Percentiles rank a stretch among this genome's conserved stretches.
These are phyloP conservation scores for Thalassiosira hispida DNA, from an alignment of 352 stramenopile species.

Conservation along the genomic window DNA sequence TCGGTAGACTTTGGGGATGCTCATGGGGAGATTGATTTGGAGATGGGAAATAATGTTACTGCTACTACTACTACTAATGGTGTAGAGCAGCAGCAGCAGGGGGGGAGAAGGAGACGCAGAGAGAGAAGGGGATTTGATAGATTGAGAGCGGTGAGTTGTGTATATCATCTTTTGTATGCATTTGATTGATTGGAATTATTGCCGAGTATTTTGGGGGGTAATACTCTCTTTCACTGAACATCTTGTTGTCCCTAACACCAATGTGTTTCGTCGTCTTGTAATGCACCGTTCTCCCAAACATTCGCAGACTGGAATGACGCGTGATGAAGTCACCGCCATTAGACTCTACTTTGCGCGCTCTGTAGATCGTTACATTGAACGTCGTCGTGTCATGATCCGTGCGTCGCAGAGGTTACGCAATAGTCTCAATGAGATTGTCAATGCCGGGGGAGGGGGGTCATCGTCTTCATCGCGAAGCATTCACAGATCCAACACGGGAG, in stretches of 20 bases:
- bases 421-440: slow-evolving; percentile 15
- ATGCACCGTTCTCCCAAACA: too few species aligned
- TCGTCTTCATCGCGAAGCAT: neutral
- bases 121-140: slow-evolving; percentile 80
- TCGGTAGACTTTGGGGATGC: slow-evolving; percentile 24
- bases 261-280: too few species aligned
- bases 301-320: slow-evolving; percentile 54
- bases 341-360: slow-evolving; percentile 75
- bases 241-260: too few species aligned
- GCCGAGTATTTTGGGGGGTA: too few species aligned
- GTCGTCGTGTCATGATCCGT: slow-evolving; percentile 49
- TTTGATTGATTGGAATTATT: slow-evolving; percentile 4
- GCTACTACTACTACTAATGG: neutral
- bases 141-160: slow-evolving; percentile 50
- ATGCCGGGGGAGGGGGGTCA: neutral
- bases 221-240: too few species aligned
- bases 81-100: neutral
- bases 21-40: slow-evolving; percentile 17
- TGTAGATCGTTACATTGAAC: slow-evolving; percentile 71
- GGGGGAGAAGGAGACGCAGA: slow-evolving; percentile 4
- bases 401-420: slow-evolving; percentile 17
- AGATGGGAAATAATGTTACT: slow-evolving; percentile 1
- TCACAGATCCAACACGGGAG: slow-evolving; percentile 12
- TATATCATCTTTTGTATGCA: neutral
- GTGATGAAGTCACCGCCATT: slow-evolving; percentile 71